These are phyloP conservation scores for Cercospora janseana DNA, from an alignment of 2,329 filamentous ascomycete genomes.

Conservation along the genomic window DNA sequence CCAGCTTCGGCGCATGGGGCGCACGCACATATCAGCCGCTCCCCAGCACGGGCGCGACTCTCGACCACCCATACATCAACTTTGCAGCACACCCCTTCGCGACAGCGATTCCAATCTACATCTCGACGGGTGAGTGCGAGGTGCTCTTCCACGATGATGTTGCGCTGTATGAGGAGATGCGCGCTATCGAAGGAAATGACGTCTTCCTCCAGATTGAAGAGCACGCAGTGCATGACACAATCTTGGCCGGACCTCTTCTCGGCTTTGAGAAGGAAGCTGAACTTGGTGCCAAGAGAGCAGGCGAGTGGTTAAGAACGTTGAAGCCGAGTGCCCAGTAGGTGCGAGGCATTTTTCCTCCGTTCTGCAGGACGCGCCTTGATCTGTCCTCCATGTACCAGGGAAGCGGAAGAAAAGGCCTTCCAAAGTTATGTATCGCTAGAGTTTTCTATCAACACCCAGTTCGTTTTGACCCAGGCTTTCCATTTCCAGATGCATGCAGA, in stretches of 20 bases:
- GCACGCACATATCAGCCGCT: conserved; percentile 36
- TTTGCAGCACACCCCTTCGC: conserved; percentile 42
- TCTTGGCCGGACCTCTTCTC: conserved; percentile 42
- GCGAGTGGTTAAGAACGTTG: conserved; percentile 33
- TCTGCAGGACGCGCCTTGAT: too few species aligned
- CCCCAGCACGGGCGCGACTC: conserved; percentile 24
- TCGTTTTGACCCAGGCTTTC: too few species aligned
- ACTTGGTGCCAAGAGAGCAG: conserved; percentile 40
- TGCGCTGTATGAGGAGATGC: conserved; percentile 42
- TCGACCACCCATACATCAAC: conserved; percentile 42
- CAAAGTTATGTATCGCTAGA: too few species aligned
- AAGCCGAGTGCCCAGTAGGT: not conserved
- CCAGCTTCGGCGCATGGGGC: conserved; percentile 46
- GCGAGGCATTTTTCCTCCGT: not conserved
- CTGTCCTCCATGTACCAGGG: too few species aligned
- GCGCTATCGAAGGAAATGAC: conserved; percentile 41
- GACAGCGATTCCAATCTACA: conserved; percentile 43
- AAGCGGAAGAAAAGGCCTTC: too few species aligned
- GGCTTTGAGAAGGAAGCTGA: conserved; percentile 45
- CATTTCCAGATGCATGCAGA: too few species aligned
- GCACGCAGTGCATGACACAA: conserved; percentile 48
- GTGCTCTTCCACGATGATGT: conserved; percentile 44
- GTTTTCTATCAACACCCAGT: too few species aligned
- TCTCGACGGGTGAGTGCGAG: conserved; percentile 45
- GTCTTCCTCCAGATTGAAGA: conserved; percentile 45